Percentiles rank a stretch among this genome's conserved stretches.
phyloP scores from a whole-genome alignment of 495 filamentous ascomycete genomes.

The Evansstolkia leycettana region DNA sequence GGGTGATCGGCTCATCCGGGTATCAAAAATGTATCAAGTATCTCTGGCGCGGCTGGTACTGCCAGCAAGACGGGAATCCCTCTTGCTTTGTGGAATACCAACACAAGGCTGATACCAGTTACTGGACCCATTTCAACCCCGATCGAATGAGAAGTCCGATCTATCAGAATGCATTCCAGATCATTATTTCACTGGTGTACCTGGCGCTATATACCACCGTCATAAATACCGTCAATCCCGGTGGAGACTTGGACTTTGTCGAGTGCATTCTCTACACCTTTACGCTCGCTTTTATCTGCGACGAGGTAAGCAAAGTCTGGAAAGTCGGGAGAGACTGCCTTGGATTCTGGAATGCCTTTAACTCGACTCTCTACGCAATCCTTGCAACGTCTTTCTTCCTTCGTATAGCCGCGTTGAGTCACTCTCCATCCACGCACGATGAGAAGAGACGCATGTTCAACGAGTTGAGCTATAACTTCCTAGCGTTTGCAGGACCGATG shows the following conservation, averaged over 20 bases:
- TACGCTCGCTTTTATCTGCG: conserved; percentile 84
- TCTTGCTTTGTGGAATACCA: conserved; percentile 75
- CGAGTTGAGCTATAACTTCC: conserved; percentile 77
- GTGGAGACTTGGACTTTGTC: conserved; percentile 69
- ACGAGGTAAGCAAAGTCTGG: conserved; percentile 78
- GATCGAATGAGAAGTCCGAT: conserved; percentile 84
- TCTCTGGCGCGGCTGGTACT: conserved; percentile 93
- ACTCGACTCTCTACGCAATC: conserved; percentile 65
- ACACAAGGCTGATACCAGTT: conserved; percentile 58
- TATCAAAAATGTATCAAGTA: conserved; percentile 90
- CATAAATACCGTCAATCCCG: conserved; percentile 80
- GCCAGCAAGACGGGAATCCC: conserved; percentile 84
- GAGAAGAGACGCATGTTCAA: conserved; percentile 54
- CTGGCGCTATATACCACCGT: conserved; percentile 76
- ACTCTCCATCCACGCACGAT: conserved; percentile 38
- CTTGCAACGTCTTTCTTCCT: conserved; percentile 64
- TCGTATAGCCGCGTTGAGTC: conserved; percentile 62
- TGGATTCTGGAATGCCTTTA: conserved; percentile 94
- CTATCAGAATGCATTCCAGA: conserved; percentile 85
- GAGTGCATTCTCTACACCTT: conserved; percentile 82
- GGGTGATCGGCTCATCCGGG: conserved; percentile 79
- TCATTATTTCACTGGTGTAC: conserved; percentile 72
- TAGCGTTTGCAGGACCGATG: conserved; percentile 86
- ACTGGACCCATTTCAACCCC: conserved; percentile 76
- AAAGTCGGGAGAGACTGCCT: conserved; percentile 85